These are phyloP conservation scores for Aspergillus arachidicola DNA, from an alignment of 2,329 filamentous ascomycete genomes.

Conservation along the genomic window DNA sequence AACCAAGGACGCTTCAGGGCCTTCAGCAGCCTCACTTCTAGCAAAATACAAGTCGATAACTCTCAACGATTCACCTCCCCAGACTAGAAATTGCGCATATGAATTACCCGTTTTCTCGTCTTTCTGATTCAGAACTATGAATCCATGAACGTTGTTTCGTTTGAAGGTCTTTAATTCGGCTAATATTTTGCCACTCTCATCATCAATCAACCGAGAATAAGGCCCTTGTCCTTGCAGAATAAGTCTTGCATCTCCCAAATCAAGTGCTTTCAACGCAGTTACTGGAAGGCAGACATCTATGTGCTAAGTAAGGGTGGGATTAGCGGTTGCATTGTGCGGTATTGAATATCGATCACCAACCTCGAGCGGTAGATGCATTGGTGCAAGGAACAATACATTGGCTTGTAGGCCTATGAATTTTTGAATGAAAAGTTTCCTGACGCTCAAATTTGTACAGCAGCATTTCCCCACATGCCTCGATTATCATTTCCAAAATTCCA, in stretches of 20 bases:
- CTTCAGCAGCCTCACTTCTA: constrained; percentile 25
- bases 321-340: constrained; percentile 18
- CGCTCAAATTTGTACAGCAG: not conserved
- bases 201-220: constrained; percentile 37
- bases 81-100: constrained; percentile 55
- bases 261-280: constrained; percentile 41
- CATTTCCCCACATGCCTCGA: constrained; percentile 17
- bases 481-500: constrained; percentile 19
- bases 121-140: constrained; percentile 29
- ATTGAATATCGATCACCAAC: constrained; percentile 23
- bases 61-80: constrained; percentile 67
- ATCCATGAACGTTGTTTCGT: constrained; percentile 44
- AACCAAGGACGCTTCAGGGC: constrained; percentile 25
- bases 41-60: constrained; percentile 36
- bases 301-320: constrained; percentile 37
- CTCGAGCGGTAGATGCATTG: constrained; percentile 35
- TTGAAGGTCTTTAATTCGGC: constrained; percentile 36
- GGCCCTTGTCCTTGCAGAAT: constrained; percentile 45
- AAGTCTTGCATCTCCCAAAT: constrained; percentile 28
- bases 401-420: constrained; percentile 11
- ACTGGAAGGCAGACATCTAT: constrained; percentile 48
- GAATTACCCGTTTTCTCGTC: constrained; percentile 16
- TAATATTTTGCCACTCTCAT: constrained; percentile 31
- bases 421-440: constrained; percentile 6
- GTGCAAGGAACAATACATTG: constrained; percentile 20